A percentile compares a stretch with the other conserved stretches of the same genome.
phyloP scores from a whole-genome alignment of 768 basidiomycete genomes.

The Favolaschia claudopus region DNA sequence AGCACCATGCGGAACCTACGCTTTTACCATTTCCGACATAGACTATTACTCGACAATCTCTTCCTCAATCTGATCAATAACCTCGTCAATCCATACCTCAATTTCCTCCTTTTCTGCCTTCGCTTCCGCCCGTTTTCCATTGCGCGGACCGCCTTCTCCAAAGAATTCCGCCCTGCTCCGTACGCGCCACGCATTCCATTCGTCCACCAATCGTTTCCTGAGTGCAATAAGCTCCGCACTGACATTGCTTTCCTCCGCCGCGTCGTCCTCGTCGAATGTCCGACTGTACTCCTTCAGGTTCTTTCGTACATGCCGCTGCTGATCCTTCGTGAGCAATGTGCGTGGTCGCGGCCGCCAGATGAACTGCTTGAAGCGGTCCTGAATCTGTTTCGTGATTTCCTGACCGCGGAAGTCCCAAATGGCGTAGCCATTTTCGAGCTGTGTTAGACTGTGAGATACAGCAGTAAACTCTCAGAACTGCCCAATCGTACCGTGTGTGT shows the following conservation, averaged over 20 bases:
- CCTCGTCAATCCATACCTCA: slow-evolving; percentile 93
- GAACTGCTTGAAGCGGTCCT: slow-evolving; percentile 98
- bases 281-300: slow-evolving; percentile 93
- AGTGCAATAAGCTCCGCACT: slow-evolving; percentile 92
- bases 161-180: slow-evolving; percentile 72
- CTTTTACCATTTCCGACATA: slow-evolving; percentile 26
- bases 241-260: slow-evolving; percentile 92
- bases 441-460: slow-evolving; percentile 12
- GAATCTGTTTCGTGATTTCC: slow-evolving; percentile 86
- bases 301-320: slow-evolving; percentile 85
- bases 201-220: slow-evolving; percentile 91
- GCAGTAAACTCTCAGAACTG: slow-evolving; percentile 1
- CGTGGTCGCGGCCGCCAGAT: slow-evolving; percentile 97
- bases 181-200: slow-evolving; percentile 98
- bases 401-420: slow-evolving; percentile 99
- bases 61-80: slow-evolving; percentile 92
- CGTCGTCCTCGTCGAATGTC: slow-evolving; percentile 95
- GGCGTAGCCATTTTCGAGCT: slow-evolving; percentile 97
- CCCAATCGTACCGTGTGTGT: slow-evolving; percentile 77
- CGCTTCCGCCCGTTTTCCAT: slow-evolving; percentile 39
- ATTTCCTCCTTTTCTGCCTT: slow-evolving; percentile 83
- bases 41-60: slow-evolving; percentile 64
- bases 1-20: slow-evolving; percentile 11
- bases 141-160: slow-evolving; percentile 57
- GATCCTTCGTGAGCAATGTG: slow-evolving; percentile 85